Base-by-base conservation (phyloP, 1,284 basidiomycete genomes). In the Moesziomyces sp. region DNA sequence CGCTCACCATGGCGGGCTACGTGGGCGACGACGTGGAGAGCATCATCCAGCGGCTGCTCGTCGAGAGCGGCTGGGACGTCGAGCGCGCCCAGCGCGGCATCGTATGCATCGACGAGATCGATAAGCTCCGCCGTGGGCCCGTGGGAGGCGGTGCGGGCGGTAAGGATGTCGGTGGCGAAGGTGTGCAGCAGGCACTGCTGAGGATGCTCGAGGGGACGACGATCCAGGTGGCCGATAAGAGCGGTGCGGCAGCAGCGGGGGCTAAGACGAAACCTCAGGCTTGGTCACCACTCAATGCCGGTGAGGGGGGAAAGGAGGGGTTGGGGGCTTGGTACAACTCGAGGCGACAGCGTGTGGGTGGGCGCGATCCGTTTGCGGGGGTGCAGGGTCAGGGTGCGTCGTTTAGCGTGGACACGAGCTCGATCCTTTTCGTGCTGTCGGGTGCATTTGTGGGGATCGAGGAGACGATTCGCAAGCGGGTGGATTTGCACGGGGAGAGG, bases 401-500 rank as follows among this genome's bases (percentile, higher is more conserved):
- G 19, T 92, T 89, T 75, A 88, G 90, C 55, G 90, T 94, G 42
- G 92, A 94, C 82, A 95, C 93, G 1, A 90, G 92, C 19, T 67
- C 63, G 6, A 58, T 80, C 46, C 71, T 78, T 4, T 79, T 78
- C 28, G 76, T 80, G 3, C 68, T 78, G 13, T 94, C 92, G 48
- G 94, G 95, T 0, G 94, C 94, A 0, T 97, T 97, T 82, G 94
- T 97, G 13, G 95, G 95, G 0, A 85, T 97, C 47, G 94, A 97
- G 38, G 89, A 87, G 50, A 86, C 97, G 30, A 89, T 79, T 16
- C 57, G 45, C 0, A 53, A 38, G 14, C 63, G 77, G 3, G 28
- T 77, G 6, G 11, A 24, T 4, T 24, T 14, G 14, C 35, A 8
- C 24, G 58, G 24, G 8, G 14, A 2, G 16, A 19, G 3, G 8